Evolutionary conservation across 768 basidiomycete species (phyloP).

Genomic region (Lactarius sanguifluus): DNA sequence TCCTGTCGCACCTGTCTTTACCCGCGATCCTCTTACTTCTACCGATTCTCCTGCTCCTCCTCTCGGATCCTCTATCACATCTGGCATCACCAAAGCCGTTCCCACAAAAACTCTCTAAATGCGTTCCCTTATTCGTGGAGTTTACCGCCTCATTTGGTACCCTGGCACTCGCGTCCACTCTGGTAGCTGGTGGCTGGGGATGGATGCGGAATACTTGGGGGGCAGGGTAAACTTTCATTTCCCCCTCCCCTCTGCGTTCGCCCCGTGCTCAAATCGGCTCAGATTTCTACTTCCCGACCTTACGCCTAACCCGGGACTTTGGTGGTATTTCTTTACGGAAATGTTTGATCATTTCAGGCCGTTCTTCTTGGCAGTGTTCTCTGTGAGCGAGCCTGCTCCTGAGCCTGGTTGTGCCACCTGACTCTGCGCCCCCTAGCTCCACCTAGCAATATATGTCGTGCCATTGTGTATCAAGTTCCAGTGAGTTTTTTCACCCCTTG

Average conservation of each 20-base stretch:
- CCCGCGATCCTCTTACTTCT: slow-evolving; percentile 66
- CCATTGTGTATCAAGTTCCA: slow-evolving; percentile 90
- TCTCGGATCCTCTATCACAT: slow-evolving; percentile 60
- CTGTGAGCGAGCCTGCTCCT: slow-evolving; percentile 50
- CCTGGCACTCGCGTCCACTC: slow-evolving; percentile 51
- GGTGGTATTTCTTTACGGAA: slow-evolving; percentile 99
- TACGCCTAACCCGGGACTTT: slow-evolving; percentile 90
- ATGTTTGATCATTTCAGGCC: slow-evolving; percentile 98
- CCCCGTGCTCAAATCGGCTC: slow-evolving; percentile 14
- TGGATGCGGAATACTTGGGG: slow-evolving; percentile 87
- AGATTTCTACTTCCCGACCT: slow-evolving; percentile 85
- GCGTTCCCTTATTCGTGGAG: slow-evolving; percentile 45
- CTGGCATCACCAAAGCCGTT: slow-evolving; percentile 58
- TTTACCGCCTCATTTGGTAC: slow-evolving; percentile 51
- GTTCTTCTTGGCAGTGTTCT: slow-evolving; percentile 94
- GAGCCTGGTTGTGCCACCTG: background rate
- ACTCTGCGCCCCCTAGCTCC: slow-evolving; percentile 50
- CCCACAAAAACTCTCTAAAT: slow-evolving; percentile 21
- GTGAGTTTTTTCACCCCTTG: slow-evolving; percentile 41
- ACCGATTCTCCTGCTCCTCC: slow-evolving; percentile 66
- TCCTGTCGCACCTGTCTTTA: slow-evolving; percentile 70
- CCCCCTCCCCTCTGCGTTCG: slow-evolving; percentile 7
- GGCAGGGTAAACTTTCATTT: slow-evolving; percentile 56
- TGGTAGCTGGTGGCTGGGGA: slow-evolving; percentile 57
- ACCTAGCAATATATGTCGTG: slow-evolving; percentile 76